Evolutionary conservation across 176 grass and related monocot species (phyloP), one percentile per base, ranked within the genome.

Genomic region (Tuctoria greenei): DNA sequence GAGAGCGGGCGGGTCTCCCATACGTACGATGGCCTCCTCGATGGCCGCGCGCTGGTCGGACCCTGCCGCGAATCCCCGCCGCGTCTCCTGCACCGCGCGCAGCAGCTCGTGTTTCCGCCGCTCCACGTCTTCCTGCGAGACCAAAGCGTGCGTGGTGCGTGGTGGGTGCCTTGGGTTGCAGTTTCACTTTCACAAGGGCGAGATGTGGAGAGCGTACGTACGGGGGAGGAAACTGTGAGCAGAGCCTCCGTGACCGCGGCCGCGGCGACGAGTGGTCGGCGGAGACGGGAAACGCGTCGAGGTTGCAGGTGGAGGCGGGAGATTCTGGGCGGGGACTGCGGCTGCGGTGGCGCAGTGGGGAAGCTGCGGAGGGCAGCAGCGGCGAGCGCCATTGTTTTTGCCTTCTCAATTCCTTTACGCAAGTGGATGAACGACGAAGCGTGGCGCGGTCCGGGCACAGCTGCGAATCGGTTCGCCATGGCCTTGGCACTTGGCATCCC

Each of bases 11-110:
- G 36, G 39, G 63, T 14, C 44, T 14, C 51, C 69, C 67, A 20
- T 58, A 40, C 69, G 79, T 69, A 98, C 91, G 26, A 92, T 74
- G 44, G 91, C 95, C 72, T 98, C 95, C 59, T 98, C 95, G 67
- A 98, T 89, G 84, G 76, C 67, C 14, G 89, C 92, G 44, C 95
- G 95, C 82, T 94, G 91, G 55, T 94, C 86, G 62, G 95, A 25
- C 37, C 72, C 87, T 28, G 88, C 72, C 24, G 44, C 31, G 58
- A 87, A 83, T 20, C 95, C 95, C 16, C 91, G 88, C 68, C 80
- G 79, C 28, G 88, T 98, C 54, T 92, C 95, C 74, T 98, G 95
- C 38, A 98, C 87, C 50, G 72, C 67, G 28, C 85, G 86, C 54
- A 98, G 86, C 73, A 98, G 91, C 4, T 87, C 80, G 64, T 90